Percentiles rank a stretch among this genome's conserved stretches.
These are phyloP conservation scores for Saccharomycopsis javanensis DNA, from an alignment of 805 yeast species.

Conservation along the genomic window DNA sequence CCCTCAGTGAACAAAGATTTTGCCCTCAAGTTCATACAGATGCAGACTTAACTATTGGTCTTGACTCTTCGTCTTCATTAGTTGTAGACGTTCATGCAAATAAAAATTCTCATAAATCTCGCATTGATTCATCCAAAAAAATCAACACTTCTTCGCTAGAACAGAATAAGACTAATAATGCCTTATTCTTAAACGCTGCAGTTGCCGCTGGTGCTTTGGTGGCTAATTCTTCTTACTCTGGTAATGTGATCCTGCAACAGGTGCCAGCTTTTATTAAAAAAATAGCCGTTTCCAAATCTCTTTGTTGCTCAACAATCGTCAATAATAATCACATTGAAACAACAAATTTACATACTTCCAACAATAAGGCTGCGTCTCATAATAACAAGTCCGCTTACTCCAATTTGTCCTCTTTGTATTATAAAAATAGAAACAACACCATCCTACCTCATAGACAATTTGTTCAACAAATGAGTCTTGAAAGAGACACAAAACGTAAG, in stretches of 20 bases:
- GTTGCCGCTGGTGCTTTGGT: background rate
- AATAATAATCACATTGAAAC: background rate
- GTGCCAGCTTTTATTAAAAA: background rate
- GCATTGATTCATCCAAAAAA: no score
- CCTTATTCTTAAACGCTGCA: background rate
- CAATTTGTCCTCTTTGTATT: background rate
- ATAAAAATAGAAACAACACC: background rate
- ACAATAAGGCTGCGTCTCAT: background rate
- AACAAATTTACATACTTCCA: background rate
- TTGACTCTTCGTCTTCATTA: background rate
- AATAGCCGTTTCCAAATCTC: background rate
- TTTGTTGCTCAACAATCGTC: background rate
- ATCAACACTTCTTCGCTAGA: no score
- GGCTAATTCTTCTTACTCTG: background rate
- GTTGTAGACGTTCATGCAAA: no score
- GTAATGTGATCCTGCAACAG: background rate
- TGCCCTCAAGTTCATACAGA: background rate
- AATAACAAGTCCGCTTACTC: background rate
- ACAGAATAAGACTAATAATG: no score
- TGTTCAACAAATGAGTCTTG: background rate
- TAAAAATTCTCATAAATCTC: no score
- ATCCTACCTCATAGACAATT: background rate
- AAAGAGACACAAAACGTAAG: background rate
- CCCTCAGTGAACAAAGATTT: slow-evolving; percentile 5
- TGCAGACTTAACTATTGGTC: background rate